Evolutionary conservation across 2,329 filamentous ascomycete species (phyloP).

Genomic region (Monosporascus sp.): DNA sequence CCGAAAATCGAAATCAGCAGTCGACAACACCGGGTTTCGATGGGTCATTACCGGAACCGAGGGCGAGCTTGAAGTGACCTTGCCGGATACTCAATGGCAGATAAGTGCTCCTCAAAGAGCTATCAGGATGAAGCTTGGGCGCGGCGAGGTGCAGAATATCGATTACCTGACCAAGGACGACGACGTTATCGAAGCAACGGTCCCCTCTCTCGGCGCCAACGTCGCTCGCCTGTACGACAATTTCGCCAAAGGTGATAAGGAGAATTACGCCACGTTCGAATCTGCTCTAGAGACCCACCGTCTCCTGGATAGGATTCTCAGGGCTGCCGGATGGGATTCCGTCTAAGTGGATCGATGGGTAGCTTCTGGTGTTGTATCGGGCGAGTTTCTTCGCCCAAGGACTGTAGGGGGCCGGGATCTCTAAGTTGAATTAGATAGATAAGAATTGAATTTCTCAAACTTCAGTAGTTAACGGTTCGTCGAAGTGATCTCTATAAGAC

Average conservation of each 20-base stretch:
- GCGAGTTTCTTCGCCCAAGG: too few relatives aligned
- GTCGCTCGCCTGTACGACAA: conserved; percentile 14
- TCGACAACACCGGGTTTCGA: conserved; percentile 19
- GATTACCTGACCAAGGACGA: conserved; percentile 7
- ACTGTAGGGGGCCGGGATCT: too few relatives aligned
- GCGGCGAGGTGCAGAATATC: conserved; percentile 4
- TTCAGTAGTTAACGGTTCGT: too few relatives aligned
- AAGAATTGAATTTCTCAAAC: too few relatives aligned
- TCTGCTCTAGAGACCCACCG: conserved; percentile 16
- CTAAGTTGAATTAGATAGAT: too few relatives aligned
- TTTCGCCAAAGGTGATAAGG: conserved; percentile 15
- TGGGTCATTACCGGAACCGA: conserved; percentile 33
- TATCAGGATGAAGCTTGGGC: conserved; percentile 14
- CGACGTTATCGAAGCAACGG: conserved; percentile 3
- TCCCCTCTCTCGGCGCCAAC: conserved; percentile 11
- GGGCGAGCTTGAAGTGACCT: conserved; percentile 27
- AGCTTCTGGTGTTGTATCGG: too few relatives aligned
- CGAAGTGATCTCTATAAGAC: too few relatives aligned
- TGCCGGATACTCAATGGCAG: conserved; percentile 15
- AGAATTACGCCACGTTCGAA: conserved; percentile 13
- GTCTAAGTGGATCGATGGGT: neutral
- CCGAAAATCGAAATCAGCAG: conserved; percentile 12
- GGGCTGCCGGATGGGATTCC: conserved; percentile 20
- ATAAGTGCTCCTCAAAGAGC: conserved; percentile 3
- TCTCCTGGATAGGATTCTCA: conserved; percentile 15